Evolutionary conservation across 768 basidiomycete species (phyloP), one percentile per base, ranked within the genome.

Genomic region (Gautieria morchelliformis): DNA sequence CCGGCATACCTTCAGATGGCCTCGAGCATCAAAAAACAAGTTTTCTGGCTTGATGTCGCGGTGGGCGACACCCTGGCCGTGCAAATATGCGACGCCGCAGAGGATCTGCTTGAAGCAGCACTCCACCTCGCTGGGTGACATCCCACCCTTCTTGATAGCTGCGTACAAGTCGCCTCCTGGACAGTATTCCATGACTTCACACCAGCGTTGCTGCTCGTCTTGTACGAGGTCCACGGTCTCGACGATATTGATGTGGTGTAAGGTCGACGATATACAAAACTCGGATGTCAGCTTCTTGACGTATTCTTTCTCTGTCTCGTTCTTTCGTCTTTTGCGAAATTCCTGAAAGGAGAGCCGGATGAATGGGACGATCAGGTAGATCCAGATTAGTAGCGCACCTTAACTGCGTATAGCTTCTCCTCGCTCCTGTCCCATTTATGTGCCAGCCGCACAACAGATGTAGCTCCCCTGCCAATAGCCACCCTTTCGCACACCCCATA

Each of bases 151-250:
- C 82, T 97, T 97, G 74, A 99, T 99, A 39, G 93, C 95, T 27
- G 94, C 94, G 68, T 99, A 99, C 37, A 99, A 78, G 73, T 99
- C 95, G 2, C 95, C 95, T 45, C 96, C 96, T 4, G 93, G 93
- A 67, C 95, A 99, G 68, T 93, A 99, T 70, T 98, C 96, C 95
- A 99, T 98, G 47, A 99, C 95, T 70, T 98, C 96, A 67, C 95
- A 99, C 95, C 95, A 99, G 66, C 93, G 85, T 61, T 91, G 85
- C 61, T 75, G 81, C 72, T 99, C 95, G 71, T 99, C 96, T 65
- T 99, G 96, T n/a, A 99, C 89, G 59, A 99, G 84, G 70, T 99
- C 95, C 58, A 99, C 95, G 6, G 95, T 99, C 75, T 98, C 94
- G 67, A 98, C 94, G 65, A 98, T 82, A 69, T 98, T 98, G 66